Percentiles rank a stretch among this genome's conserved stretches.
These are phyloP conservation scores for Hypoxylon perforatum DNA, from an alignment of 495 filamentous ascomycete genomes.

Conservation along the genomic window DNA sequence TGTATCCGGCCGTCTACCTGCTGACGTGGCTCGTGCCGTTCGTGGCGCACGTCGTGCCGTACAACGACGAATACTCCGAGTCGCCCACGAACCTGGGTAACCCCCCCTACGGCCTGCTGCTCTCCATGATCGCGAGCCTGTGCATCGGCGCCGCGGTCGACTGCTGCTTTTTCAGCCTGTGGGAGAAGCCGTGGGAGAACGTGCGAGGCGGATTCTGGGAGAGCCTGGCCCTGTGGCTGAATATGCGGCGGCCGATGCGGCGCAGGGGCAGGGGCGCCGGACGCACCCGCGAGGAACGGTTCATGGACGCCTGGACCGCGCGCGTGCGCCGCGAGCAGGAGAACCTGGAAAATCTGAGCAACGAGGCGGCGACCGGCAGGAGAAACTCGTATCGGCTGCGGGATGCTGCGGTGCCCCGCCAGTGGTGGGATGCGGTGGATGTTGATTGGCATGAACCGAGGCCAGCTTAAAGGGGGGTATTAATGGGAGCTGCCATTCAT, in stretches of 20 bases:
- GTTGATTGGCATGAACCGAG: constrained; percentile 27
- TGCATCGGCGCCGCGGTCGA: constrained; percentile 73
- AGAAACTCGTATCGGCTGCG: constrained; percentile 16
- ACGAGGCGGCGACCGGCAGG: constrained; percentile 31
- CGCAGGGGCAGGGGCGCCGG: constrained; percentile 40
- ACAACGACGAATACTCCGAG: constrained; percentile 59
- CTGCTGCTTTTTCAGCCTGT: constrained; percentile 70
- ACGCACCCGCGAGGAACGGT: constrained; percentile 58
- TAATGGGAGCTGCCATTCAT: background rate
- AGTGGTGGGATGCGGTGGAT: constrained; percentile 53
- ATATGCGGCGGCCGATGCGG: constrained; percentile 21
- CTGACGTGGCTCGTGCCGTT: constrained; percentile 79
- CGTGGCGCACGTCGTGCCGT: constrained; percentile 68
- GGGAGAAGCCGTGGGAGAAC: constrained; percentile 77
- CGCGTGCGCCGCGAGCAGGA: constrained; percentile 57
- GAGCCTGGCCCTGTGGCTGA: constrained; percentile 35
- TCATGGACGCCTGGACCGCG: constrained; percentile 56
- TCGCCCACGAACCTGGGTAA: constrained; percentile 7
- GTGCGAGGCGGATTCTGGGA: constrained; percentile 61
- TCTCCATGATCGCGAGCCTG: constrained; percentile 66
- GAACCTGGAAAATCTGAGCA: constrained; percentile 26
- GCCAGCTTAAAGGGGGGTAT: background rate
- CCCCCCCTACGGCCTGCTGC: constrained; percentile 61
- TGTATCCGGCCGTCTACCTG: constrained; percentile 78
- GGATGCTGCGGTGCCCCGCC: constrained; percentile 25